Conservation (phyloP, 768 basidiomycete species). For the Amanita thiersii region DNA sequence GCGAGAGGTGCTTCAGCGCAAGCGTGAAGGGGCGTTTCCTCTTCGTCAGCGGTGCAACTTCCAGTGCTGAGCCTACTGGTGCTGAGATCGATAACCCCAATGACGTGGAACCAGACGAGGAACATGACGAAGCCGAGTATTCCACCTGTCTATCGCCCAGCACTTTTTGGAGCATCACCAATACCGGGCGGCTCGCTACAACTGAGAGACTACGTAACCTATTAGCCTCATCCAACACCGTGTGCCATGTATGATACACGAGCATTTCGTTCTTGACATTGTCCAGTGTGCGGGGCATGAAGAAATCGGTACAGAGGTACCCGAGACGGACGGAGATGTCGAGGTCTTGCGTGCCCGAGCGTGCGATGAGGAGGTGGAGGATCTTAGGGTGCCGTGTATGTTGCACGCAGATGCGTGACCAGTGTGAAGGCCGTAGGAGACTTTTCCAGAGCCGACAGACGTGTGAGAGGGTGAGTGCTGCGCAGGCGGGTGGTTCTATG, state of each 20-base stretch:
- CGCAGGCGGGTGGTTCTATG: conserved; percentile 2
- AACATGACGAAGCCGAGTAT: too few relatives aligned
- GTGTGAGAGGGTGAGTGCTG: conserved; percentile 4
- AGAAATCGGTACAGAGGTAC: neutral
- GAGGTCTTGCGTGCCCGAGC: neutral
- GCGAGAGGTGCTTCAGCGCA: neutral
- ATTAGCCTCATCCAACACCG: neutral
- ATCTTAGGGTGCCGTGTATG: neutral
- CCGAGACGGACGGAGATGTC: conserved; percentile 6
- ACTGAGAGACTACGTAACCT: conserved; percentile 1
- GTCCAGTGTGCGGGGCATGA: neutral
- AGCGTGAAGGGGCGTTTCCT: too few relatives aligned
- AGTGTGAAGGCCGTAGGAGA: conserved; percentile 4
- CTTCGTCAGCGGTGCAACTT: too few relatives aligned
- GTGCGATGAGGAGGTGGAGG: conserved; percentile 1
- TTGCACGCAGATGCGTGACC: conserved; percentile 4
- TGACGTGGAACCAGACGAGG: too few relatives aligned
- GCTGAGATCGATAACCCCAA: too few relatives aligned
- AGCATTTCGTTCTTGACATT: conserved; percentile 1
- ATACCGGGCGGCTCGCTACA: conserved; percentile 1
- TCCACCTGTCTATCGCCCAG: neutral
- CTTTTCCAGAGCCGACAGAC: conserved; percentile 7
- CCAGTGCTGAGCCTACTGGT: too few relatives aligned
- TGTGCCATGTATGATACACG: conserved; percentile 1
- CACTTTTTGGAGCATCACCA: conserved; percentile 1